Percentiles rank a stretch among this genome's conserved stretches.
Evolutionary conservation across 495 filamentous ascomycete species (phyloP).

Genomic region (Tuber calosporum): DNA sequence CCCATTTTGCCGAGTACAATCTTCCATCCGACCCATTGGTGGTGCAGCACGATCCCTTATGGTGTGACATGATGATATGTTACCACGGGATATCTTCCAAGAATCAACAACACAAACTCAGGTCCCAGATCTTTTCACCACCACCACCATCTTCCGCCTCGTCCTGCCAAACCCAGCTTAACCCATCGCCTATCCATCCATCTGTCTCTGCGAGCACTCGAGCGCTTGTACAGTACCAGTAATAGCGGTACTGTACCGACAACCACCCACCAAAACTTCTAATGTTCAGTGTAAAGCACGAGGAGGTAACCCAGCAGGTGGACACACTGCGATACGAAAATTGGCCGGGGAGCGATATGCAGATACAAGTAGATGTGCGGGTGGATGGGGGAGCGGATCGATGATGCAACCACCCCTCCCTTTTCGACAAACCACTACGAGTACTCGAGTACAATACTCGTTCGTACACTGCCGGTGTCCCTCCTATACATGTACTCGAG

Average conservation of each 20-base stretch:
- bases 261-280: background rate
- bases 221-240: background rate
- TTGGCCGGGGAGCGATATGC: background rate
- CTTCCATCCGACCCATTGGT: background rate
- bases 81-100: background rate
- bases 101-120: background rate
- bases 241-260: background rate
- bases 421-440: background rate
- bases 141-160: background rate
- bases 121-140: background rate
- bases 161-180: background rate
- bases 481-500: too few relatives aligned
- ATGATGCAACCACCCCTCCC: background rate
- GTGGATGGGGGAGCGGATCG: background rate
- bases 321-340: background rate
- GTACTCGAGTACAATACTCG: too few relatives aligned
- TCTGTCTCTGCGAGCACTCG: background rate
- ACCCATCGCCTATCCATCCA: background rate
- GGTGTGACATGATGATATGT: background rate
- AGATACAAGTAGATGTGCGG: background rate
- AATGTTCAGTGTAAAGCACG: background rate
- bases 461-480: too few relatives aligned
- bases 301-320: background rate
- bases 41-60: background rate
- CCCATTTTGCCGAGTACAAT: background rate